These are phyloP conservation scores for Microbotryomycetes sp. DNA, from an alignment of 1,284 basidiomycete species.

Conservation along the genomic window DNA sequence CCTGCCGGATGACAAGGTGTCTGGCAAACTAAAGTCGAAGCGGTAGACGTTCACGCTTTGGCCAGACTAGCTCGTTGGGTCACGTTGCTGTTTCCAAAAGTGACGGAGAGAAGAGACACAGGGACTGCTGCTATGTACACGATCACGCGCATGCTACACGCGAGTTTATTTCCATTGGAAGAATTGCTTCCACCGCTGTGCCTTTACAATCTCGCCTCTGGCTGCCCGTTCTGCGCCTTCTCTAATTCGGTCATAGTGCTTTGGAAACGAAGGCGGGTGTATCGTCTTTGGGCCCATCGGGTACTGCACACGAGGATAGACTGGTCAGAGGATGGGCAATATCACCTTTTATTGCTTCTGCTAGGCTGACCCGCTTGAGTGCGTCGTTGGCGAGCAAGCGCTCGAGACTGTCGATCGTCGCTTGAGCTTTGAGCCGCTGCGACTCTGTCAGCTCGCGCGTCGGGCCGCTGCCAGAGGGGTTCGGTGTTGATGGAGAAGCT, in stretches of 20 bases:
- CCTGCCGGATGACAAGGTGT: slow-evolving; percentile 45
- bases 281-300: slow-evolving; percentile 19
- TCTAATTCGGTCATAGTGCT: slow-evolving; percentile 25
- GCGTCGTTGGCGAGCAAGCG: slow-evolving; percentile 11
- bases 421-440: slow-evolving; percentile 12
- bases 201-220: slow-evolving; percentile 21
- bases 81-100: neutral
- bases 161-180: slow-evolving; percentile 8
- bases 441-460: slow-evolving; percentile 1
- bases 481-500: neutral
- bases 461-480: neutral
- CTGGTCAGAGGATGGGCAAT: too few species aligned
- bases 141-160: too few species aligned
- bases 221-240: slow-evolving; percentile 10
- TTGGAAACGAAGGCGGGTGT: slow-evolving; percentile 26
- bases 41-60: too few species aligned
- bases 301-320: slow-evolving; percentile 1
- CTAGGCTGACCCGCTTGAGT: slow-evolving; percentile 13
- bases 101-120: too few species aligned
- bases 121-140: too few species aligned
- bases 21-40: neutral
- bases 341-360: too few species aligned
- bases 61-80: neutral
- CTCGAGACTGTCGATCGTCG: slow-evolving; percentile 4
- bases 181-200: neutral